Conservation (phyloP, 1,139 yeast species). For the Geotrichum bryndzae region DNA sequence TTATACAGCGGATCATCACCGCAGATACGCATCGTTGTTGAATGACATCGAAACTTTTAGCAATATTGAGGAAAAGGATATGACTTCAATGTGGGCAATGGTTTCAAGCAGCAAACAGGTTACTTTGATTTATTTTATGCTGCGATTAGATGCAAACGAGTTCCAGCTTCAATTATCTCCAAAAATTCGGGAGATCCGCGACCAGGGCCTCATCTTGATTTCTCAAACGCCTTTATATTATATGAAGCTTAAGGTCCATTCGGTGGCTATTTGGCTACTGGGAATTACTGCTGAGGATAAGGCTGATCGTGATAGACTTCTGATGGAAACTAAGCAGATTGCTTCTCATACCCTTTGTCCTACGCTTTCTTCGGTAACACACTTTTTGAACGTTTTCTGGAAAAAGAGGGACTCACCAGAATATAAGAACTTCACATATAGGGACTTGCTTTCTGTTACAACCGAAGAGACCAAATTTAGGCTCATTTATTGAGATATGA, state of each 20-base stretch:
- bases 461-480: background rate
- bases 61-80: background rate
- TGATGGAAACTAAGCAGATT: slow-evolving; percentile 18
- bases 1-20: slow-evolving; percentile 2
- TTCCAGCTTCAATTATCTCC: slow-evolving; percentile 15
- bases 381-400: slow-evolving; percentile 22
- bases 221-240: slow-evolving; percentile 13
- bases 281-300: slow-evolving; percentile 22
- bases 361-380: slow-evolving; percentile 18
- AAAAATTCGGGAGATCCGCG: slow-evolving; percentile 14
- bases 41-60: background rate
- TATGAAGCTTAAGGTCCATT: slow-evolving; percentile 17
- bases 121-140: slow-evolving; percentile 17
- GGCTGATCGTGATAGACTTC: slow-evolving; percentile 17
- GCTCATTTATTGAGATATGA: background rate
- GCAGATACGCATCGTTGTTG: background rate
- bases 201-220: slow-evolving; percentile 10
- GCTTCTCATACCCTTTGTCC: slow-evolving; percentile 16
- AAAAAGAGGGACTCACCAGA: slow-evolving; percentile 15
- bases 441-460: background rate
- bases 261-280: slow-evolving; percentile 23
- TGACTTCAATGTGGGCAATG: background rate
- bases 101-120: slow-evolving; percentile 15
- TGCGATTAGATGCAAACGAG: slow-evolving; percentile 21
- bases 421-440: background rate